These are phyloP conservation scores for Ramaria rubella DNA, from an alignment of 768 basidiomycete genomes.

Conservation along the genomic window DNA sequence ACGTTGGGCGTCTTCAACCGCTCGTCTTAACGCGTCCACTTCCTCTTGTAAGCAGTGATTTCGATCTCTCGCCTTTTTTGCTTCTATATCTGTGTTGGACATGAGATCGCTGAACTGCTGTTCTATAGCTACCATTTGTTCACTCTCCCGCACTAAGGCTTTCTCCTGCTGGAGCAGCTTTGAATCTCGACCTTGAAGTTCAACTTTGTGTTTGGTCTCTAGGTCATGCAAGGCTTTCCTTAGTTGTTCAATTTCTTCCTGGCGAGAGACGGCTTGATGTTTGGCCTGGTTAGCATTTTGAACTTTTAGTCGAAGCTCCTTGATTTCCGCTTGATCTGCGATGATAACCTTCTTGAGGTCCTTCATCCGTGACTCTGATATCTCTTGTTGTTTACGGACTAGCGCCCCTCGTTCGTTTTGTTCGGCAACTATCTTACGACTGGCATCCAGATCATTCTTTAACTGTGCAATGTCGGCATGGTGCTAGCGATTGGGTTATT, in stretches of 20 bases:
- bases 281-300: conserved; percentile 52
- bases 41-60: conserved; percentile 30
- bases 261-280: conserved; percentile 43
- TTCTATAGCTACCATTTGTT: conserved; percentile 43
- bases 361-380: conserved; percentile 51
- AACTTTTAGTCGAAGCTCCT: conserved; percentile 53
- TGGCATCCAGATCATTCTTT: conserved; percentile 47
- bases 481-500: conserved; percentile 37
- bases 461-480: conserved; percentile 52
- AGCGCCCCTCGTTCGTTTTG: conserved; percentile 50
- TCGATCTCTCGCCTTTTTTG: conserved; percentile 27
- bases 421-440: conserved; percentile 43
- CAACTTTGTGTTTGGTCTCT: conserved; percentile 49
- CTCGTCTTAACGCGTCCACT: conserved; percentile 32
- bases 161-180: conserved; percentile 53
- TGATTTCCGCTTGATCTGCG: conserved; percentile 54
- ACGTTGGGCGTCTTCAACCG: conserved; percentile 29
- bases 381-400: conserved; percentile 54
- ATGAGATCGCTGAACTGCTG: conserved; percentile 36
- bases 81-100: conserved; percentile 37
- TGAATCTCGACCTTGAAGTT: conserved; percentile 46
- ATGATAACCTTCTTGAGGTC: conserved; percentile 48
- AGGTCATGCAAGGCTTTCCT: conserved; percentile 43
- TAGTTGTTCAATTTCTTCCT: conserved; percentile 43
- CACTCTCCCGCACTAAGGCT: conserved; percentile 41